Evolutionary conservation across 2,329 filamentous ascomycete genomes (phyloP).

Genomic region (Cadophora gregata): DNA sequence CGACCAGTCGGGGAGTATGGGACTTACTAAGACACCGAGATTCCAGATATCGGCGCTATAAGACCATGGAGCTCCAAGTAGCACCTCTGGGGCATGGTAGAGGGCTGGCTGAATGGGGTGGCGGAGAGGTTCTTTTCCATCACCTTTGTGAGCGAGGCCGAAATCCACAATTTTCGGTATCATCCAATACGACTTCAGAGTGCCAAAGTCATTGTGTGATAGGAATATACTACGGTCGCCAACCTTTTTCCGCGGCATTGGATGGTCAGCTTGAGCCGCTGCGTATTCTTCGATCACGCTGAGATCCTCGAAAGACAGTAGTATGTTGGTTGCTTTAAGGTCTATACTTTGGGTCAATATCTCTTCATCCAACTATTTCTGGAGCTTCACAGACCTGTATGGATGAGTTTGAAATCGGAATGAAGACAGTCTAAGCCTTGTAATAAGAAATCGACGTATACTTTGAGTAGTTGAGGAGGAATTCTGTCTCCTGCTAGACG

Average conservation of each 20-base stretch:
- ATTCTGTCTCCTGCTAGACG: slow-evolving; percentile 16
- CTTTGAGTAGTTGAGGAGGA: slow-evolving; percentile 25
- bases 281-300: slow-evolving; percentile 22
- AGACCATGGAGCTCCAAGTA: slow-evolving; percentile 46
- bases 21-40: slow-evolving; percentile 43
- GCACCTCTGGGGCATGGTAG: slow-evolving; percentile 45
- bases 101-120: slow-evolving; percentile 33
- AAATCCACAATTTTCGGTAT: slow-evolving; percentile 25
- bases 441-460: slow-evolving; percentile 24
- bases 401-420: slow-evolving; percentile 29
- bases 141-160: slow-evolving; percentile 17
- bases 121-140: slow-evolving; percentile 7
- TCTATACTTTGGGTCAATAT: slow-evolving; percentile 15
- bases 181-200: slow-evolving; percentile 22
- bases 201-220: slow-evolving; percentile 23
- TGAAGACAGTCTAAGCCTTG: slow-evolving; percentile 30
- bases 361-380: no score
- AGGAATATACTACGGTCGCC: slow-evolving; percentile 20
- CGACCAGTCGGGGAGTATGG: no score
- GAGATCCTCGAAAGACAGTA: slow-evolving; percentile 23
- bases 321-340: slow-evolving; percentile 22
- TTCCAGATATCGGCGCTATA: slow-evolving; percentile 47
- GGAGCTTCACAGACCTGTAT: slow-evolving; percentile 29
- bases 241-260: slow-evolving; percentile 21
- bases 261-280: slow-evolving; percentile 20